Evolutionary conservation across 495 filamentous ascomycete species (phyloP).

Genomic region (Oleoguttula mirabilis): DNA sequence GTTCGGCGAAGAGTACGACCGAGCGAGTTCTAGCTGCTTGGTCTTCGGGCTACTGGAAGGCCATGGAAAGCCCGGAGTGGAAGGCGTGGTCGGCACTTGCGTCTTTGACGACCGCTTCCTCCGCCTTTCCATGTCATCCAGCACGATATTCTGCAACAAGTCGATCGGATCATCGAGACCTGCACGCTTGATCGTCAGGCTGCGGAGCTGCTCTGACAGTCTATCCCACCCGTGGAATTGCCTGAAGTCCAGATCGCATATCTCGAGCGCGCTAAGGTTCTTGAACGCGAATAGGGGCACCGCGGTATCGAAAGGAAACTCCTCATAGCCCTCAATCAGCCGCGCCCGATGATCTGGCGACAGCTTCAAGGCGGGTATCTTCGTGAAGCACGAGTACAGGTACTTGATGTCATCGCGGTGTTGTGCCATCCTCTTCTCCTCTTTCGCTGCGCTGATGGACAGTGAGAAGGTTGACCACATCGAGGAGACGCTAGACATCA

Average conservation of each 20-base stretch:
- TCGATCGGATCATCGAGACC: slow-evolving; percentile 82
- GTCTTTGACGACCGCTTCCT: slow-evolving; percentile 76
- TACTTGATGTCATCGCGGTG: slow-evolving; percentile 82
- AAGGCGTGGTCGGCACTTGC: slow-evolving; percentile 43
- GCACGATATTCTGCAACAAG: slow-evolving; percentile 77
- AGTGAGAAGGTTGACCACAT: slow-evolving; percentile 84
- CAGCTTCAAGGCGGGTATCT: slow-evolving; percentile 82
- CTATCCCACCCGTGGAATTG: slow-evolving; percentile 97
- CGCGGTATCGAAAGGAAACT: slow-evolving; percentile 97
- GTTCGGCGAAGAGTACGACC: slow-evolving; percentile 48
- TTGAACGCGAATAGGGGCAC: slow-evolving; percentile 92
- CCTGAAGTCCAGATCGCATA: slow-evolving; percentile 88
- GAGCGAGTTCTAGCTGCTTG: slow-evolving; percentile 44
- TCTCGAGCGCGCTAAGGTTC: slow-evolving; percentile 83
- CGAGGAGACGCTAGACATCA: slow-evolving; percentile 89
- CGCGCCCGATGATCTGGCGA: slow-evolving; percentile 81
- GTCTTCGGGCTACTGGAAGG: slow-evolving; percentile 49
- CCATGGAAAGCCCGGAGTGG: slow-evolving; percentile 63
- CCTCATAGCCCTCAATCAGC: slow-evolving; percentile 84
- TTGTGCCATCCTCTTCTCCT: slow-evolving; percentile 75
- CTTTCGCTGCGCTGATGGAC: slow-evolving; percentile 60
- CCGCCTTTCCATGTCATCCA: slow-evolving; percentile 91
- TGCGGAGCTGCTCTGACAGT: slow-evolving; percentile 78
- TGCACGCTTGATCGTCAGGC: slow-evolving; percentile 77
- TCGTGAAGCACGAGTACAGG: slow-evolving; percentile 95